phyloP scores from a whole-genome alignment of 1,284 basidiomycete species.

The Porogramme epimiltina region DNA sequence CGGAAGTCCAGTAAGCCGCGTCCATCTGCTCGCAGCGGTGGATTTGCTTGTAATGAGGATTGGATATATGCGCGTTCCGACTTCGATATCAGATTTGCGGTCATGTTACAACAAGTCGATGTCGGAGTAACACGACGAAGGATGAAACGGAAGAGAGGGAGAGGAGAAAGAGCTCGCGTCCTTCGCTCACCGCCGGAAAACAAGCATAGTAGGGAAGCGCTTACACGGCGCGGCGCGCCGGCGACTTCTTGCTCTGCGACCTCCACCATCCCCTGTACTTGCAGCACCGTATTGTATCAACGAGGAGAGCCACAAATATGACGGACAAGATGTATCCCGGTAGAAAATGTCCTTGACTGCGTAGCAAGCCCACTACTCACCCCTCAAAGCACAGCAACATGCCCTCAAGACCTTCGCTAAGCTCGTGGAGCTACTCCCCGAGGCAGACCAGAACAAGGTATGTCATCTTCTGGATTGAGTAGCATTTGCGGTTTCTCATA shows the following conservation, averaged over 20 bases:
- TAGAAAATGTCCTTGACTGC: not conserved
- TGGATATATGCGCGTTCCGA: conserved; percentile 77
- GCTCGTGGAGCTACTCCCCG: conserved; percentile 49
- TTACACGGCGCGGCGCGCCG: not conserved
- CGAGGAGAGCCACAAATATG: not conserved
- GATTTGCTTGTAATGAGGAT: conserved; percentile 54
- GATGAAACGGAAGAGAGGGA: too few relatives aligned
- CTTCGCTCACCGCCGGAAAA: too few relatives aligned
- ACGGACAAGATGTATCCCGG: not conserved
- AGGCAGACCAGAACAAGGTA: conserved; percentile 53
- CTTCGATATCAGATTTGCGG: conserved; percentile 55
- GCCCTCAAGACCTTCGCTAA: conserved; percentile 51
- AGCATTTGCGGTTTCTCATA: not conserved
- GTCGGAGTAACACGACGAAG: too few relatives aligned
- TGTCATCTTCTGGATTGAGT: not conserved
- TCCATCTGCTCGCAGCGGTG: conserved; percentile 68
- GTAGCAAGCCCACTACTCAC: not conserved
- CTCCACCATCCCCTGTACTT: not conserved
- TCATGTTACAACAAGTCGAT: conserved; percentile 10
- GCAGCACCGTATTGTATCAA: too few relatives aligned
- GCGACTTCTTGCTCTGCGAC: not conserved
- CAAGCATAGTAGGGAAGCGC: not conserved
- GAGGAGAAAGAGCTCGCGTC: too few relatives aligned
- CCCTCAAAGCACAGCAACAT: conserved; percentile 44
- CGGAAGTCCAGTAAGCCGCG: conserved; percentile 65